Percentiles rank a stretch among this genome's conserved stretches.
phyloP scores from a whole-genome alignment of 1,284 basidiomycete genomes.

The Irpex rosettiformis region DNA sequence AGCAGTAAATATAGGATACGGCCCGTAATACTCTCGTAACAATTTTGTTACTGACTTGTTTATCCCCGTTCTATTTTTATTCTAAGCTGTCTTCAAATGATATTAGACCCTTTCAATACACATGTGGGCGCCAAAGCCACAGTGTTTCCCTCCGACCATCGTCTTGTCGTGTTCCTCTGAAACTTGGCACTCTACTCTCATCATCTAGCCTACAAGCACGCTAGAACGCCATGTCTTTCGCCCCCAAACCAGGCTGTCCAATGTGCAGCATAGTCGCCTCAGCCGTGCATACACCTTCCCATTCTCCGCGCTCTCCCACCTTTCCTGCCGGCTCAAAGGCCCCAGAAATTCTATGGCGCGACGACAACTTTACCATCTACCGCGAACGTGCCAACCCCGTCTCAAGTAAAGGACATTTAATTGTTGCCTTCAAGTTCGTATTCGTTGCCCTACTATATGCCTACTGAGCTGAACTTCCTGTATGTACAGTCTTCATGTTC shows the following conservation, averaged over 20 bases:
- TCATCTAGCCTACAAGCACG: background rate
- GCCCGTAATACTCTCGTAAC: background rate
- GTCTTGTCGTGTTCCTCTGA: background rate
- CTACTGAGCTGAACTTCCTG: background rate
- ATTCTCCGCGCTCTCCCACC: constrained; percentile 42
- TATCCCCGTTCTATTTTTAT: too few relatives aligned
- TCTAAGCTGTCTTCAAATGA: too few relatives aligned
- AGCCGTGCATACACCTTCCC: constrained; percentile 38
- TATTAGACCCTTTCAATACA: too few relatives aligned
- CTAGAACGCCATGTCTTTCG: constrained; percentile 44
- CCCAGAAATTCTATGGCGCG: constrained; percentile 65
- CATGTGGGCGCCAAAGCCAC: too few relatives aligned
- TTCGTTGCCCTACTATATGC: background rate
- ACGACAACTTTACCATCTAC: constrained; percentile 73
- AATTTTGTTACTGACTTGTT: too few relatives aligned
- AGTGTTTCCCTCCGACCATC: background rate
- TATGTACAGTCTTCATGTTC: constrained; percentile 59
- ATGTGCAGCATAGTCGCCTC: constrained; percentile 71
- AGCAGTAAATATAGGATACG: background rate
- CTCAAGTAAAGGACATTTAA: constrained; percentile 64
- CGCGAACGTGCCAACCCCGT: constrained; percentile 65
- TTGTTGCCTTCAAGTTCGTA: constrained; percentile 72
- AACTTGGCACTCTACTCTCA: background rate
- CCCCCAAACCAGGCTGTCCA: constrained; percentile 64
- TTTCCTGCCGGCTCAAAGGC: constrained; percentile 42